Evolutionary conservation across 176 grass and related monocot species (phyloP).

Genomic region (Melocanna baccifera): DNA sequence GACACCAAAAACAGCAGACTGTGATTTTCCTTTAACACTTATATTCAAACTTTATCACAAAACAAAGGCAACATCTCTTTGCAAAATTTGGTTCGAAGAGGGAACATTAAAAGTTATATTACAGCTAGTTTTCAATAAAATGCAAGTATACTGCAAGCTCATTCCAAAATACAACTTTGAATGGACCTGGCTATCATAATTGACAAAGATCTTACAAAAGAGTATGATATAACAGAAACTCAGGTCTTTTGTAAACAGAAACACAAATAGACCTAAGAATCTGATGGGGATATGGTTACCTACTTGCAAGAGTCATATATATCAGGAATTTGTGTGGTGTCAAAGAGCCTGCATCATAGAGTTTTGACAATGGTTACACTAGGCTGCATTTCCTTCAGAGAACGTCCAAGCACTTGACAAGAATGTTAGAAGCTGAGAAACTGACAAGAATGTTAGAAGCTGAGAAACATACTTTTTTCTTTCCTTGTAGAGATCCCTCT

Average conservation of each 20-base stretch:
- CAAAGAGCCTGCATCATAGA: constrained; percentile 74
- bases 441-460: no score
- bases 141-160: background rate
- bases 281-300: constrained; percentile 39
- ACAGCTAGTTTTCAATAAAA: constrained; percentile 3
- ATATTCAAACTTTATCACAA: background rate
- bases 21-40: background rate
- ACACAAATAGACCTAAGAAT: constrained; percentile 3
- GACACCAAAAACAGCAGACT: constrained; percentile 10
- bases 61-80: constrained; percentile 6
- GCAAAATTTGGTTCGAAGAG: constrained; percentile 19
- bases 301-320: constrained; percentile 99
- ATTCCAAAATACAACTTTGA: background rate
- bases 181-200: background rate
- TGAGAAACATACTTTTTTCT: constrained; percentile 70
- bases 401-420: constrained; percentile 5
- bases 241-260: constrained; percentile 8
- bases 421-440: no score
- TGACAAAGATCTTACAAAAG: constrained; percentile 6
- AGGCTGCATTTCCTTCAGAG: constrained; percentile 3
- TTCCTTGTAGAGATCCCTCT: constrained; percentile 89
- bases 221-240: constrained; percentile 13
- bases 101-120: background rate
- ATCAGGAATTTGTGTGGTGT: constrained; percentile 90
- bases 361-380: constrained; percentile 24